Conservation (phyloP, 805 yeast species). For the Henningerozyma blattae region DNA sequence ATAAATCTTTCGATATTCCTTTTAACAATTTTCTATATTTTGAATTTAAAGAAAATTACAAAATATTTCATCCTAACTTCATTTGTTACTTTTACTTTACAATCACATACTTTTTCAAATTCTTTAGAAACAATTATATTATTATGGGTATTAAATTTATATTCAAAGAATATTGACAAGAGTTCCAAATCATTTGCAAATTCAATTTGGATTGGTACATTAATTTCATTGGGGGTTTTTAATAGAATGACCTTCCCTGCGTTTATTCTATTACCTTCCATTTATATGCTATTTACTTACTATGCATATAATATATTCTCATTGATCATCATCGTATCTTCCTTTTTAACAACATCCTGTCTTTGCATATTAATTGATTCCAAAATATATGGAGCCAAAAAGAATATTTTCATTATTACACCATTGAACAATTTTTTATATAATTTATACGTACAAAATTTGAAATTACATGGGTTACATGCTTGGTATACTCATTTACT, state of each 20-base stretch:
- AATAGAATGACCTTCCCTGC: constrained; percentile 77
- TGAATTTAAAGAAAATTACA: constrained; percentile 8
- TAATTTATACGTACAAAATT: constrained; percentile 46
- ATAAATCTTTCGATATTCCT: constrained; percentile 28
- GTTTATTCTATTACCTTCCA: constrained; percentile 55
- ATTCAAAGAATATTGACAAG: constrained; percentile 17
- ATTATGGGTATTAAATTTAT: constrained; percentile 31
- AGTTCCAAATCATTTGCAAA: constrained; percentile 3
- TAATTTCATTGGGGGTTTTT: constrained; percentile 59
- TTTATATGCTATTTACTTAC: constrained; percentile 32
- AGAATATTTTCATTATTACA: constrained; percentile 32
- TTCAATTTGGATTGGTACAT: constrained; percentile 29
- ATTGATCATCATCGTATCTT: constrained; percentile 19
- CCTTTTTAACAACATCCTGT: constrained; percentile 27
- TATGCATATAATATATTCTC: constrained; percentile 27
- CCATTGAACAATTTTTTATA: constrained; percentile 71
- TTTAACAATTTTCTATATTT: neutral
- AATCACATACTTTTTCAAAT: constrained; percentile 84
- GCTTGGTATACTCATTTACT: constrained; percentile 62
- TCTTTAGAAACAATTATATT: constrained; percentile 50
- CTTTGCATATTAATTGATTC: constrained; percentile 47
- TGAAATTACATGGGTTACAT: constrained; percentile 75
- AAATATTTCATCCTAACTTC: constrained; percentile 33
- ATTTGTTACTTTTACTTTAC: constrained; percentile 68
- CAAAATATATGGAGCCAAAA: constrained; percentile 18